Evolutionary conservation across 371 early-diverging fungal genomes (phyloP).

Genomic region (Mucor velutinosus): DNA sequence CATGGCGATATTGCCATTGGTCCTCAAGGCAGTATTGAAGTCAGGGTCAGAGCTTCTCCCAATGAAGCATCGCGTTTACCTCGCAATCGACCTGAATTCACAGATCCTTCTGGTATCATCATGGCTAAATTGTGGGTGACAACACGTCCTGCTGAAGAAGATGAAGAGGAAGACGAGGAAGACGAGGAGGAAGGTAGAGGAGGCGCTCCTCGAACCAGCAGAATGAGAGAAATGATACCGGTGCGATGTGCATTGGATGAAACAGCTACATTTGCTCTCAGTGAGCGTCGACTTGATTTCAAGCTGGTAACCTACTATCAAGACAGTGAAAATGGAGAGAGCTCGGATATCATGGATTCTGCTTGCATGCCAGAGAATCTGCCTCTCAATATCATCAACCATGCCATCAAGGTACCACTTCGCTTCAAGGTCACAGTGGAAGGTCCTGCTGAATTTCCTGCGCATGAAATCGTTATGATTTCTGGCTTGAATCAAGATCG

Average conservation of each 20-base stretch:
- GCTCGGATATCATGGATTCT: conserved; percentile 20
- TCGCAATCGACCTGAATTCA: conserved; percentile 50
- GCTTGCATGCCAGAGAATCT: conserved; percentile 43
- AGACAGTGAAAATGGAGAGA: conserved; percentile 49
- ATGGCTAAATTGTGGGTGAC: conserved; percentile 66
- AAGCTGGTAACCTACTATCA: conserved; percentile 45
- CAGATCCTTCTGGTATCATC: conserved; percentile 63
- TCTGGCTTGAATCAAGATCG: conserved; percentile 58
- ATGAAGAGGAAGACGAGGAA: conserved; percentile 17
- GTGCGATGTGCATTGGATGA: conserved; percentile 71
- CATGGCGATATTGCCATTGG: conserved; percentile 71
- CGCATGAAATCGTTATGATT: conserved; percentile 60
- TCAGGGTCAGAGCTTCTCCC: conserved; percentile 73
- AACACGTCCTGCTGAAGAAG: conserved; percentile 43
- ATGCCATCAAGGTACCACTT: conserved; percentile 65
- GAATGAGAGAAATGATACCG: conserved; percentile 65
- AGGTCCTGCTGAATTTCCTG: conserved; percentile 77
- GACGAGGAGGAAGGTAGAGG: not conserved
- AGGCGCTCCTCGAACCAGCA: conserved; percentile 16
- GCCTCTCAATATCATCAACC: conserved; percentile 63
- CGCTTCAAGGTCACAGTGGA: conserved; percentile 70
- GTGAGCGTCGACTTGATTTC: conserved; percentile 68
- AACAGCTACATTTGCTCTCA: conserved; percentile 66
- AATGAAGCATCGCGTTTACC: conserved; percentile 64
- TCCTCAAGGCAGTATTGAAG: conserved; percentile 73